Percentiles rank a stretch among this genome's conserved stretches.
Conservation (phyloP, 139 green algal species). For the Asterochloris sp. region DNA sequence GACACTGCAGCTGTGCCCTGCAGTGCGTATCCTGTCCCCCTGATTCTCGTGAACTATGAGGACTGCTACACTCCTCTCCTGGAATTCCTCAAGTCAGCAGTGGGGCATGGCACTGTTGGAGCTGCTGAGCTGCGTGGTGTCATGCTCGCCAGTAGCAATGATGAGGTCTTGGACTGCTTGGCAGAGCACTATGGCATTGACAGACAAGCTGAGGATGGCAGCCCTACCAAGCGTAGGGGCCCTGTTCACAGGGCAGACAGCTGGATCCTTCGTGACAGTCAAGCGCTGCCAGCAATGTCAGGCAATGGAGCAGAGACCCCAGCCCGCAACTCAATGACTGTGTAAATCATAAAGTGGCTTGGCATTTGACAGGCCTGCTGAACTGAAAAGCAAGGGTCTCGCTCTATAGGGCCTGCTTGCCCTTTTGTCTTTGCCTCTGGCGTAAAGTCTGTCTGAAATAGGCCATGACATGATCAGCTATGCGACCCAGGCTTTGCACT, state of each 20-base stretch:
- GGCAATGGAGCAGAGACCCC: no score
- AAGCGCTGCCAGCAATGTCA: background rate
- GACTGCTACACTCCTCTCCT: constrained; percentile 56
- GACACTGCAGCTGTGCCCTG: background rate
- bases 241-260: constrained; percentile 6
- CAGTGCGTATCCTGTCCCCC: constrained; percentile 29
- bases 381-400: no score
- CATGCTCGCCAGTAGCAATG: constrained; percentile 47
- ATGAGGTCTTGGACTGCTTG: constrained; percentile 47
- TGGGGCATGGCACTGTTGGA: constrained; percentile 35
- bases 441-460: background rate
- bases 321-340: no score
- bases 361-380: no score
- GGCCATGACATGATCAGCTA: background rate
- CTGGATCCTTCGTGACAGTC: background rate
- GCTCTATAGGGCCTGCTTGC: no score
- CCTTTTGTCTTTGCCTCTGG: no score
- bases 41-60: constrained; percentile 50
- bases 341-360: no score
- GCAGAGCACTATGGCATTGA: constrained; percentile 37
- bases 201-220: background rate
- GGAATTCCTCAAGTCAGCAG: constrained; percentile 41
- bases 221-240: background rate
- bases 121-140: constrained; percentile 42
- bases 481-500: background rate